phyloP scores from a whole-genome alignment of 768 basidiomycete genomes.

The Cytidiella melzeri region DNA sequence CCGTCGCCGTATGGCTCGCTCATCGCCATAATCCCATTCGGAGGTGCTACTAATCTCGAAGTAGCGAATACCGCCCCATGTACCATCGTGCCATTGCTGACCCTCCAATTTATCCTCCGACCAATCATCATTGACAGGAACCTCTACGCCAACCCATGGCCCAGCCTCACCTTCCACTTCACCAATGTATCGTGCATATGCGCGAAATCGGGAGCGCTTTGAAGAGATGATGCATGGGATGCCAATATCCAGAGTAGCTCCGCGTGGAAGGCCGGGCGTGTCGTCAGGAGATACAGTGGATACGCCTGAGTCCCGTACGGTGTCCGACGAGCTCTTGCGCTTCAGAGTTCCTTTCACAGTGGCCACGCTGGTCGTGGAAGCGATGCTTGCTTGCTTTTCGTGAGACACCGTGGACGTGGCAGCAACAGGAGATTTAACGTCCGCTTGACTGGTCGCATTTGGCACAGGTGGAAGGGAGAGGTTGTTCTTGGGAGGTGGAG shows the following conservation, averaged over 20 bases:
- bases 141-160: conserved; percentile 89
- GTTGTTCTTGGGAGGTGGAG: conserved; percentile 11
- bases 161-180: conserved; percentile 78
- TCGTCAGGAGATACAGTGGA: conserved; percentile 4
- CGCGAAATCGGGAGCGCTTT: conserved; percentile 78
- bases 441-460: conserved; percentile 1
- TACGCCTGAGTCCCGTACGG: conserved; percentile 20
- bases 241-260: conserved; percentile 76
- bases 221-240: conserved; percentile 88
- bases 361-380: conserved; percentile 23
- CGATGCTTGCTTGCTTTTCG: conserved; percentile 20
- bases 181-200: conserved; percentile 83
- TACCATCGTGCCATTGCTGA: conserved; percentile 85
- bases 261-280: conserved; percentile 35
- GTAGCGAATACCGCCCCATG: conserved; percentile 75
- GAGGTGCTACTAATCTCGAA: conserved; percentile 67
- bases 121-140: conserved; percentile 61
- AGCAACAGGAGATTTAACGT: not conserved
- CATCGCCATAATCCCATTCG: conserved; percentile 59
- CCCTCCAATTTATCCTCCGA: conserved; percentile 45
- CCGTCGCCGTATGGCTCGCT: conserved; percentile 40
- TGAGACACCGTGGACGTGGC: conserved; percentile 5
- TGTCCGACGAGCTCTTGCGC: conserved; percentile 33
- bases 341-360: conserved; percentile 26
- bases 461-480: not conserved